Percentiles rank a stretch among this genome's conserved stretches.
Evolutionary conservation across 495 filamentous ascomycete genomes (phyloP).

Genomic region (Lophium mytilinum): DNA sequence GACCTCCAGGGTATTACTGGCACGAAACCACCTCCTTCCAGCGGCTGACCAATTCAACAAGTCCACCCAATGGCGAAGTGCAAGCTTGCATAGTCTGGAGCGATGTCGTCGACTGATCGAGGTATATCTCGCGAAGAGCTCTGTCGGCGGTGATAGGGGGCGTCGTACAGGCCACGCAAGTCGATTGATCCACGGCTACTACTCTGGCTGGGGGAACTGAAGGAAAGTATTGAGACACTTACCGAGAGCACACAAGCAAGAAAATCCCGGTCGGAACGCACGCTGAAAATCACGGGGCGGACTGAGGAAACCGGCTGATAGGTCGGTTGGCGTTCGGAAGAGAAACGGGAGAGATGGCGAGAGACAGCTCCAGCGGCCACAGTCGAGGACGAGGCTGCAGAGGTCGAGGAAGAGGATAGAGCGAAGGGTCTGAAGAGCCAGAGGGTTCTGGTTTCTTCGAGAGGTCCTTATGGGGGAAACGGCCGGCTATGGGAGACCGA

Average conservation of each 20-base stretch:
- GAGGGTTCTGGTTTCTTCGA: conserved; percentile 20
- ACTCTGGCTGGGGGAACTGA: too few relatives aligned
- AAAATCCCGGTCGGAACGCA: not conserved
- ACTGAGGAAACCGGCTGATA: not conserved
- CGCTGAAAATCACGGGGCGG: not conserved
- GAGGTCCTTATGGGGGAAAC: conserved; percentile 19
- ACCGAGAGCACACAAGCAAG: conserved; percentile 4
- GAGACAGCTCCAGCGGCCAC: conserved; percentile 7
- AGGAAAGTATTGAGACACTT: not conserved
- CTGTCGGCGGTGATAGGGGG: too few relatives aligned
- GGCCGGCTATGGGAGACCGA: conserved; percentile 24
- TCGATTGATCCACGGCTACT: not conserved
- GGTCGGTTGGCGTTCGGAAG: not conserved
- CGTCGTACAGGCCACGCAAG: not conserved
- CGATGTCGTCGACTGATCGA: too few relatives aligned
- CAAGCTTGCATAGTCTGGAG: too few relatives aligned
- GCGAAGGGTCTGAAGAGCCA: conserved; percentile 16
- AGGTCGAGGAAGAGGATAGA: conserved; percentile 2
- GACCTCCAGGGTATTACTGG: too few relatives aligned
- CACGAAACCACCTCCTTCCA: too few relatives aligned
- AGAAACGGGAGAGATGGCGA: conserved; percentile 2
- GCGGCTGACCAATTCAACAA: too few relatives aligned
- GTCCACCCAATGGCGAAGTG: too few relatives aligned
- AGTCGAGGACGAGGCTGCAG: conserved; percentile 29
- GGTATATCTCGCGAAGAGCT: too few relatives aligned